phyloP scores from a whole-genome alignment of 1,284 basidiomycete species.

The Meira nashicola region DNA sequence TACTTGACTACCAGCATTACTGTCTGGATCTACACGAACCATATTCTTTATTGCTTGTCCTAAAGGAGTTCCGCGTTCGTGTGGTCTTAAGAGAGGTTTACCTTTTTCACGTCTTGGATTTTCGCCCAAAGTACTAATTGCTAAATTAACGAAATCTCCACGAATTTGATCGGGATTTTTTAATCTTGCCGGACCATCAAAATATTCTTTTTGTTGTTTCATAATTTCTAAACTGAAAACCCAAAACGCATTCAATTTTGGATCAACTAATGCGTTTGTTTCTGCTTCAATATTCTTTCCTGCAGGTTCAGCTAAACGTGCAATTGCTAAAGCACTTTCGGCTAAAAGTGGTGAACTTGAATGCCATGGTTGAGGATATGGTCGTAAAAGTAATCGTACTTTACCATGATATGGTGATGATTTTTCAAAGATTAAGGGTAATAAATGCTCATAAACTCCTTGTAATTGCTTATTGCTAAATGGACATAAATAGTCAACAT shows the following conservation, averaged over 20 bases:
- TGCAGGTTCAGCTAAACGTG: constrained; percentile 7
- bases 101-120: constrained; percentile 49
- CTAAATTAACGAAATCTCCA: constrained; percentile 57
- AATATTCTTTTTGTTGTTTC: constrained; percentile 69
- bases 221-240: constrained; percentile 62
- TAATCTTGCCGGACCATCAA: constrained; percentile 68
- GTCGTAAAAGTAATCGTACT: constrained; percentile 72
- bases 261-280: neutral
- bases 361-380: constrained; percentile 67
- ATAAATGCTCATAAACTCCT: constrained; percentile 53
- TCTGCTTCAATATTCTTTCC: constrained; percentile 7
- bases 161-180: constrained; percentile 61
- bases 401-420: constrained; percentile 63
- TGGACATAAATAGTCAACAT: constrained; percentile 79
- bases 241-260: constrained; percentile 55
- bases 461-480: constrained; percentile 59
- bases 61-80: constrained; percentile 53
- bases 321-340: constrained; percentile 12
- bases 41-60: constrained; percentile 60
- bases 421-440: constrained; percentile 46
- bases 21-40: constrained; percentile 62
- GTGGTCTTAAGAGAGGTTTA: constrained; percentile 54
- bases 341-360: constrained; percentile 3
- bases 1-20: constrained; percentile 71
- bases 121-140: constrained; percentile 59